These are phyloP conservation scores for Luvunga scandens DNA, from an alignment of 345 rosid species.

Conservation along the genomic window DNA sequence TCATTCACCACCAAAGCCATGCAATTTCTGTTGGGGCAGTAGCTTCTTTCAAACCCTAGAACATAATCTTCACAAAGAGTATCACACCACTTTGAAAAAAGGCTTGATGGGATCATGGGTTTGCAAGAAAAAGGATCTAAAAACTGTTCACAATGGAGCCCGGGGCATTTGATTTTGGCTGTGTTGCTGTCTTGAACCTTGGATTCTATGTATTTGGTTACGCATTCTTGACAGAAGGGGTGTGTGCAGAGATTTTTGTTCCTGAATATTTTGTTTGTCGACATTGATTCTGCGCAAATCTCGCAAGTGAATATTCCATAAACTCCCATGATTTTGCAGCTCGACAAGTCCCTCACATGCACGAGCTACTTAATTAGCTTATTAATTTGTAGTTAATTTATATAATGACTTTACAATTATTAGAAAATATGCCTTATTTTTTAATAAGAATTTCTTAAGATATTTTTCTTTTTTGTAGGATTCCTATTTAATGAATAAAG, in stretches of 20 bases:
- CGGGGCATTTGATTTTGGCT: conserved; percentile 26
- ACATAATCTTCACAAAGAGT: conserved; percentile 18
- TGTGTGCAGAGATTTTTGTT: conserved; percentile 20
- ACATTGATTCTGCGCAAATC: conserved; percentile 25
- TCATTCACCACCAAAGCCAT: conserved; percentile 19
- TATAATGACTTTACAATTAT: too few species aligned
- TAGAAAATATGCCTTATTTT: too few species aligned
- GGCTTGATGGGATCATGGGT: conserved; percentile 12
- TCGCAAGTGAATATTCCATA: conserved; percentile 23
- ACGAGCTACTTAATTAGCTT: too few species aligned
- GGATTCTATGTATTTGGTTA: conserved; percentile 22
- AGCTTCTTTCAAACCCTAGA: conserved; percentile 19
- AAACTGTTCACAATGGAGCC: conserved; percentile 17
- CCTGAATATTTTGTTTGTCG: conserved; percentile 19
- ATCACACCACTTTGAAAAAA: conserved; percentile 29
- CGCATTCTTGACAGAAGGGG: conserved; percentile 30
- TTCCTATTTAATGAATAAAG: too few species aligned
- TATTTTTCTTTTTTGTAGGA: too few species aligned
- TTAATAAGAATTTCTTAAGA: too few species aligned
- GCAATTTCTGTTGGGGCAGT: conserved; percentile 32
- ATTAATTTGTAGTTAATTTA: too few species aligned
- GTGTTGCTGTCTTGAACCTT: conserved; percentile 18
- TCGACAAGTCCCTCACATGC: too few species aligned
- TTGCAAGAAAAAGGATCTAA: conserved; percentile 30
- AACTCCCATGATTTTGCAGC: too few species aligned